Evolutionary conservation across 768 basidiomycete genomes (phyloP).

Genomic region (Gymnopilus junonius): DNA sequence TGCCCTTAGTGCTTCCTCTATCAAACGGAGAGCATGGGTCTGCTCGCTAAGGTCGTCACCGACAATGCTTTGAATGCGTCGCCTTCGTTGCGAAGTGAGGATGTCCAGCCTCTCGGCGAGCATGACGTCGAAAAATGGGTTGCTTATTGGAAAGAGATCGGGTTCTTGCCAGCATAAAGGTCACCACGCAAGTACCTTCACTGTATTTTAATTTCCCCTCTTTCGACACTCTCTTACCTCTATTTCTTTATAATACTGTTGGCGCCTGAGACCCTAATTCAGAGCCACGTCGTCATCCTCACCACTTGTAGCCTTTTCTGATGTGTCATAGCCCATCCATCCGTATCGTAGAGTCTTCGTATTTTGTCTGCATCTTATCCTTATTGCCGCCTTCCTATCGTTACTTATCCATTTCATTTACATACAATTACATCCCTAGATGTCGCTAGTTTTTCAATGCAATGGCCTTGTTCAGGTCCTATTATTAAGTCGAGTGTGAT

Average conservation of each 20-base stretch:
- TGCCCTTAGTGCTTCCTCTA: constrained; percentile 4
- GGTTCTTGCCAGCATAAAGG: constrained; percentile 15
- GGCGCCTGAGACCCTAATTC: constrained; percentile 5
- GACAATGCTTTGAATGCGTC: constrained; percentile 18
- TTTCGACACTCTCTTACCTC: neutral
- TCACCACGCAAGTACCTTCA: neutral
- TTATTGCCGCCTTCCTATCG: neutral
- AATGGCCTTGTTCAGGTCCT: constrained; percentile 4
- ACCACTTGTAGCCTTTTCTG: neutral
- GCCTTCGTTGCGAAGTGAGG: constrained; percentile 4
- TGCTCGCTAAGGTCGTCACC: constrained; percentile 17
- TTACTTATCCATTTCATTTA: too few relatives aligned
- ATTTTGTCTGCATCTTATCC: neutral
- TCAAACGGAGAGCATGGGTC: constrained; percentile 18
- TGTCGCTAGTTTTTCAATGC: neutral
- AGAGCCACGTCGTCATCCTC: neutral
- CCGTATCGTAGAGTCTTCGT: neutral
- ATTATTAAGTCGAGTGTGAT: neutral
- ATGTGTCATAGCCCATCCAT: constrained; percentile 1
- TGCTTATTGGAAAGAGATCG: constrained; percentile 21
- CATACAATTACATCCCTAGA: constrained; percentile 2
- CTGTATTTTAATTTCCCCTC: neutral
- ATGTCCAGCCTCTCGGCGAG: constrained; percentile 2
- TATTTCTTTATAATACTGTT: constrained; percentile 3
- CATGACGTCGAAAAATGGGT: constrained; percentile 18